Evolutionary conservation across 2,329 filamentous ascomycete genomes (phyloP).

Genomic region (Fusarium globosum): DNA sequence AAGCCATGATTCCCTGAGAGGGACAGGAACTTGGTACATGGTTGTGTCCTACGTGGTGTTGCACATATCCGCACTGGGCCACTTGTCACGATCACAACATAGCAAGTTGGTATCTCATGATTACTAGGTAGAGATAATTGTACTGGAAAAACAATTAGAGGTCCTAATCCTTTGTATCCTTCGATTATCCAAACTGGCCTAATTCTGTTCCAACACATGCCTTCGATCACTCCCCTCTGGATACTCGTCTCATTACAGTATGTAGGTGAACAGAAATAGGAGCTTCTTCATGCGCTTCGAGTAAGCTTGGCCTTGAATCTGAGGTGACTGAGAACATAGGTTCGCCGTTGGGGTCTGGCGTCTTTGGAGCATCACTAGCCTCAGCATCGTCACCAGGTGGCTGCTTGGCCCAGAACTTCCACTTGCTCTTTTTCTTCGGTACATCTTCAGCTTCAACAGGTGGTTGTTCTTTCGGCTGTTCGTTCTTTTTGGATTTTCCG

Average conservation of each 20-base stretch:
- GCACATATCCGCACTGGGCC: too few species aligned
- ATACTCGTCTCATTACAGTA: constrained; percentile 7
- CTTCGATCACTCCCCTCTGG: neutral
- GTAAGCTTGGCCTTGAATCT: neutral
- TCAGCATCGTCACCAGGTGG: neutral
- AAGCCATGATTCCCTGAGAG: neutral
- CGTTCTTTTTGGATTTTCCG: constrained; percentile 5
- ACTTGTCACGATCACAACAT: neutral
- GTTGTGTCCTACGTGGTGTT: neutral
- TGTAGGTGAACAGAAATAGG: neutral
- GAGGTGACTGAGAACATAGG: neutral
- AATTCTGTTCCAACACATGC: neutral
- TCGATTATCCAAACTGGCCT: neutral
- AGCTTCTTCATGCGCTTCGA: constrained; percentile 1
- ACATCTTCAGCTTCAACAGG: neutral
- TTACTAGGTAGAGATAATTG: neutral
- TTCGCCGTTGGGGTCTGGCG: neutral
- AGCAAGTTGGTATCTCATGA: neutral
- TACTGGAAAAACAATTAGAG: neutral
- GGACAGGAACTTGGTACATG: neutral
- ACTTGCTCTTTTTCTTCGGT: constrained; percentile 17
- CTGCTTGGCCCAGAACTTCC: constrained; percentile 26
- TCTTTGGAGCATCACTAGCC: neutral
- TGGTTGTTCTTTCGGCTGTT: neutral
- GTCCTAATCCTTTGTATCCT: neutral